Conservation (phyloP, 768 basidiomycete species). For the Russula dissimulans region DNA sequence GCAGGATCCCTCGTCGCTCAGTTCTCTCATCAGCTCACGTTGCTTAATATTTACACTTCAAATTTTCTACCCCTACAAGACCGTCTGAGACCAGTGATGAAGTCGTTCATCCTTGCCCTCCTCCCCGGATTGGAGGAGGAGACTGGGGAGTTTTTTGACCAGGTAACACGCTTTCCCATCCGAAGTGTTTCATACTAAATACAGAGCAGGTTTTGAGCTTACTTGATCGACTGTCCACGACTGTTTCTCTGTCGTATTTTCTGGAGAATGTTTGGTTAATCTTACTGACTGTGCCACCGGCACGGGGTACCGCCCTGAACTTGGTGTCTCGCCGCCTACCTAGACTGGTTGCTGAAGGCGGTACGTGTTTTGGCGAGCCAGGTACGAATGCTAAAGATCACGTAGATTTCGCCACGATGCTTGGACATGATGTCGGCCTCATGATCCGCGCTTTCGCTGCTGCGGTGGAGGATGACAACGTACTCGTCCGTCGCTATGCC, state of each 20-base stretch:
- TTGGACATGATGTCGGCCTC: conserved; percentile 82
- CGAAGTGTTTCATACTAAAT: background rate
- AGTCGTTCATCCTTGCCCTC: conserved; percentile 87
- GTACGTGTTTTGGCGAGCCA: conserved; percentile 30
- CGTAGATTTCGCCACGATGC: conserved; percentile 55
- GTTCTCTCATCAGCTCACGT: conserved; percentile 48
- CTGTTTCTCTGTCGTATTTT: conserved; percentile 84
- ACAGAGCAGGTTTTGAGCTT: conserved; percentile 58
- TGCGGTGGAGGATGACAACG: conserved; percentile 86
- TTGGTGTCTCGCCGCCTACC: conserved; percentile 79
- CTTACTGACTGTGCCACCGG: conserved; percentile 81
- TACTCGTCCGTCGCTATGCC: conserved; percentile 78
- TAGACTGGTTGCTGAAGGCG: conserved; percentile 57
- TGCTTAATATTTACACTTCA: conserved; percentile 87
- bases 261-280: conserved; percentile 93
- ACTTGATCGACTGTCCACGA: conserved; percentile 72
- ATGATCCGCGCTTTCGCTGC: conserved; percentile 92
- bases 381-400: background rate
- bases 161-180: conserved; percentile 33
- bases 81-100: conserved; percentile 80
- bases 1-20: background rate
- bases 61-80: conserved; percentile 83
- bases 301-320: conserved; percentile 79
- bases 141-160: conserved; percentile 95
- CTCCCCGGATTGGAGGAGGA: conserved; percentile 97